Percentiles rank a stretch among this genome's conserved stretches.
These are phyloP conservation scores for Neoarthrinium moseri DNA, from an alignment of 2,329 filamentous ascomycete genomes.

Conservation along the genomic window DNA sequence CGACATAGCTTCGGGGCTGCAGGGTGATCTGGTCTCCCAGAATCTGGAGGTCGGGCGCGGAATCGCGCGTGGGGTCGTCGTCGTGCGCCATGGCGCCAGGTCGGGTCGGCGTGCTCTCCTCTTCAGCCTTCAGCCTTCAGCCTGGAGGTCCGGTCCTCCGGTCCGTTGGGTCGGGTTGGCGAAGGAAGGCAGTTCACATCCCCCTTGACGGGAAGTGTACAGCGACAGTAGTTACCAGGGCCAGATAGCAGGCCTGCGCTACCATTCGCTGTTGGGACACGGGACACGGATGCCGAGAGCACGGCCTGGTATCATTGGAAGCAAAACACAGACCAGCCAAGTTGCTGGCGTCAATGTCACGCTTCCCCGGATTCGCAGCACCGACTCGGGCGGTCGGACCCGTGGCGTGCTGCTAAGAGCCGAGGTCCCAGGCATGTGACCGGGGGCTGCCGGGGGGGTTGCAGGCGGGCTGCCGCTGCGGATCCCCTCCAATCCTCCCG, in stretches of 20 bases:
- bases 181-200: not conserved
- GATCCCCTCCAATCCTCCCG: not conserved
- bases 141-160: too few species aligned
- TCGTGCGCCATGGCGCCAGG: conserved; percentile 40
- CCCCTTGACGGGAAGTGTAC: not conserved
- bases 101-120: too few species aligned
- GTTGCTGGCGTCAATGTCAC: too few species aligned
- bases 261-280: too few species aligned
- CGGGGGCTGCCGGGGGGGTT: not conserved
- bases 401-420: not conserved
- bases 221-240: too few species aligned
- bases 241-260: too few species aligned
- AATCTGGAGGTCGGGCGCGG: conserved; percentile 75
- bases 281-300: not conserved
- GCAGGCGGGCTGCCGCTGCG: too few species aligned
- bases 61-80: conserved; percentile 42
- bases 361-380: conserved; percentile 2
- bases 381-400: not conserved
- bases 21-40: conserved; percentile 72
- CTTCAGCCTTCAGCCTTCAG: too few species aligned
- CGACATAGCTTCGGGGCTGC: conserved; percentile 68
- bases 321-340: not conserved
- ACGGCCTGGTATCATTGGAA: not conserved
- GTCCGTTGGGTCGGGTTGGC: too few species aligned
- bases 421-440: conserved; percentile 6